These are phyloP conservation scores for Pistacia vera DNA, from an alignment of 345 rosid genomes.

Conservation along the genomic window DNA sequence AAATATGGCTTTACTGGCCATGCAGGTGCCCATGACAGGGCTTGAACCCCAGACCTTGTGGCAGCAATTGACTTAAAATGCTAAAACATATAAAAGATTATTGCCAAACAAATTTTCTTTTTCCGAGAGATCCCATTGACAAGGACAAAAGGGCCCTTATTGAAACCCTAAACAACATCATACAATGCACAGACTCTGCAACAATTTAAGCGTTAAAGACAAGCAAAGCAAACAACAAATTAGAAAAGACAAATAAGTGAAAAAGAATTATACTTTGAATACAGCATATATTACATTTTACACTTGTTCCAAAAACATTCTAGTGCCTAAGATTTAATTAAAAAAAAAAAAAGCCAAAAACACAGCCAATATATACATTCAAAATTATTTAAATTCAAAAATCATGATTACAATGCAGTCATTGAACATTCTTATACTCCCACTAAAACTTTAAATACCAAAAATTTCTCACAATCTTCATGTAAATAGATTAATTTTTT, in stretches of 20 bases:
- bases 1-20: no score
- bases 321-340: background rate
- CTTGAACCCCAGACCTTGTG: no score
- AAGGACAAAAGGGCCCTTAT: background rate
- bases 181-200: background rate
- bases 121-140: background rate
- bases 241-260: background rate
- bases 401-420: constrained; percentile 26
- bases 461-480: constrained; percentile 22
- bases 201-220: background rate
- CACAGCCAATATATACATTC: constrained; percentile 17
- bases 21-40: no score
- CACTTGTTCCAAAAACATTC: background rate
- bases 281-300: background rate
- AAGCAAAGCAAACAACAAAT: background rate
- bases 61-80: no score
- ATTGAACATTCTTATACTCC: constrained; percentile 27
- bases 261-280: constrained; percentile 6
- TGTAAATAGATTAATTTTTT: constrained; percentile 20
- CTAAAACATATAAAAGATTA: background rate
- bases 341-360: background rate
- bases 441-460: constrained; percentile 24
- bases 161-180: background rate
- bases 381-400: constrained; percentile 19
- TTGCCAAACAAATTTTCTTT: background rate